Evolutionary conservation across 805 yeast genomes (phyloP).

Genomic region (Kuraishia molischiana): DNA sequence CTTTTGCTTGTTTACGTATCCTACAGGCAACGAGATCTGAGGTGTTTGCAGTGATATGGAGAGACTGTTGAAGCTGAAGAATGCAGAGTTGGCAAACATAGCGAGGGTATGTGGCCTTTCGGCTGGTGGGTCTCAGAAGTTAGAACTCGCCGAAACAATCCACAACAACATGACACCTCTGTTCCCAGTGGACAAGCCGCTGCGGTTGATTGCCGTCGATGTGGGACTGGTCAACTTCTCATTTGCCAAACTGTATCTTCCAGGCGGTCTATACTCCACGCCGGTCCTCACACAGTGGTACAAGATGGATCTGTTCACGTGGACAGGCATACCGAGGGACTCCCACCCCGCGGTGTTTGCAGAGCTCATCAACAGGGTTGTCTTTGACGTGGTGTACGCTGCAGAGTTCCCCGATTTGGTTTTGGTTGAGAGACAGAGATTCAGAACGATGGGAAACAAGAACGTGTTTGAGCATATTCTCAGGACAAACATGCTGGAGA

Average conservation of each 20-base stretch:
- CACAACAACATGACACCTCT: not conserved
- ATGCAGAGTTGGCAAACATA: not conserved
- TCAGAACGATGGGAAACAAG: constrained; percentile 36
- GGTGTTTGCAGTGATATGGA: not conserved
- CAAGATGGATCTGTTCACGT: constrained; percentile 20
- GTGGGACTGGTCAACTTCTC: constrained; percentile 25
- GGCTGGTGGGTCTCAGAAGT: not conserved
- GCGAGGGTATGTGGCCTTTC: not conserved
- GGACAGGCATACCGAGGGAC: constrained; percentile 8
- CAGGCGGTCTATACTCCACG: not conserved
- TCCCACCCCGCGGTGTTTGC: constrained; percentile 19
- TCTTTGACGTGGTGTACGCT: constrained; percentile 10
- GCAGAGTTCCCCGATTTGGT: constrained; percentile 25
- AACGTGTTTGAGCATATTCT: constrained; percentile 40
- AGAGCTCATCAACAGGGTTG: constrained; percentile 10
- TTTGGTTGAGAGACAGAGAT: constrained; percentile 47
- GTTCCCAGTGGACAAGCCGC: constrained; percentile 1
- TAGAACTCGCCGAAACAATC: not conserved
- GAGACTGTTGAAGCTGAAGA: not conserved
- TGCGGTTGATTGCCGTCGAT: constrained; percentile 19
- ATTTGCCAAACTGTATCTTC: constrained; percentile 12
- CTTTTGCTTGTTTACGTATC: too few relatives aligned
- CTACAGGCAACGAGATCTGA: too few relatives aligned
- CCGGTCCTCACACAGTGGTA: constrained; percentile 19
- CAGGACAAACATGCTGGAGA: constrained; percentile 44